Percentiles rank a stretch among this genome's conserved stretches.
Conservation (phyloP, 768 basidiomycete genomes). For the Amanita exitialis region DNA sequence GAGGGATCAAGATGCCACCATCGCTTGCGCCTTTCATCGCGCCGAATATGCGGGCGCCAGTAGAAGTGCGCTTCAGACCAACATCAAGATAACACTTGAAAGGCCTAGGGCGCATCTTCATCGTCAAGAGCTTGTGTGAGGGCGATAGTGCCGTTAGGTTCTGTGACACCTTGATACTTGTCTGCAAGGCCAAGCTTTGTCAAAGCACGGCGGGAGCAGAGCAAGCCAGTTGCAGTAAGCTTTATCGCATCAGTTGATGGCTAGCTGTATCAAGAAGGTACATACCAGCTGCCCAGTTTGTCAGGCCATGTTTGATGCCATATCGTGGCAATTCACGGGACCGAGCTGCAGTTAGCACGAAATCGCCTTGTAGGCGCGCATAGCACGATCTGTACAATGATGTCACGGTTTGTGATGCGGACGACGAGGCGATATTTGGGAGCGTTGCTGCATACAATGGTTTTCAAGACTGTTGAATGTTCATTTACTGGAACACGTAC, state of each 20-base stretch:
- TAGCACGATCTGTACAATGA: slow-evolving; percentile 95
- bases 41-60: slow-evolving; percentile 95
- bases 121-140: slow-evolving; percentile 82
- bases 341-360: slow-evolving; percentile 79
- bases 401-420: slow-evolving; percentile 95
- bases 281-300: slow-evolving; percentile 95
- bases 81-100: slow-evolving; percentile 99
- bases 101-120: slow-evolving; percentile 92
- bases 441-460: slow-evolving; percentile 56
- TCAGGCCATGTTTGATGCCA: slow-evolving; percentile 96
- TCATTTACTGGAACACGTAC: slow-evolving; percentile 27
- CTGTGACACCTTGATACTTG: slow-evolving; percentile 91
- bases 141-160: slow-evolving; percentile 80
- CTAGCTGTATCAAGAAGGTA: neutral
- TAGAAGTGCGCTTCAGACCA: slow-evolving; percentile 95
- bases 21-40: slow-evolving; percentile 98
- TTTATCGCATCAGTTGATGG: slow-evolving; percentile 16
- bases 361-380: slow-evolving; percentile 95
- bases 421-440: slow-evolving; percentile 98
- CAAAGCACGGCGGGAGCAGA: slow-evolving; percentile 89
- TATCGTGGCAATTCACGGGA: slow-evolving; percentile 91
- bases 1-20: slow-evolving; percentile 96
- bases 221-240: slow-evolving; percentile 97
- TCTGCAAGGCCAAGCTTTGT: slow-evolving; percentile 94
- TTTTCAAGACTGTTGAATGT: neutral